Evolutionary conservation across 345 rosid genomes (phyloP), one percentile per base, ranked within the genome.

Genomic region (Citrus inodora): DNA sequence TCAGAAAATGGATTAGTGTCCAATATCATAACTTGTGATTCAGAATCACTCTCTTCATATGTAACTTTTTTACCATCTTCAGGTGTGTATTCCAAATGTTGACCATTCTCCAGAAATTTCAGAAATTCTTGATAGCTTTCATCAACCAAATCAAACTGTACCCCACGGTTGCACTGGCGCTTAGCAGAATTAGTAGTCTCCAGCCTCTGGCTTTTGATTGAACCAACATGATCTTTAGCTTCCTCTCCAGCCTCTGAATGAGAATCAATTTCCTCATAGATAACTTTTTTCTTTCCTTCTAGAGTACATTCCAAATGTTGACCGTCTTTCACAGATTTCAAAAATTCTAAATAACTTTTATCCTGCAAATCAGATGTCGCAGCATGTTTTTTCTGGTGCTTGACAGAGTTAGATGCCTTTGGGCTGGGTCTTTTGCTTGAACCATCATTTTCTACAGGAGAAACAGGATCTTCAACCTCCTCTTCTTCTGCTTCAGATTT

Each of bases 11-110:
- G 87, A 81, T 80, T 71, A 25, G 67, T 1, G 64, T 87, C 89
- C 80, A 87, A 11, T 38, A 77, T 82, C 73, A 87, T 51, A 17
- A 87, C 82, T 73, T 87, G 91, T 25, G 87, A 85, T 83, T 92
- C 93, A 21, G 87, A 88, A 24, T 82, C 75, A 82, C 70, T 42
- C 59, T 68, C 84, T 61, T 70, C 81, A 62, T 84, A 67, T 9
- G 9, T 1, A 35, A 66, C 48, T 76, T 40, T 35, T 66, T 30
- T 30, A 66, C 78, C 87, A 80, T n/a, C 79, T 74, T 76, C 79
- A 82, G 82, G 35, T 9, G 30, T 62, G 9, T 71, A 42, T 67
- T 72, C 77, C 14, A 66, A 4, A 56, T 28, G 22, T 6, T 65
- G 61, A 62, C 83, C 77, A 48, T 82, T 80, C 5, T 58, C 71